These are phyloP conservation scores for Lanmaoa rubissima DNA, from an alignment of 768 basidiomycete species.

Conservation along the genomic window DNA sequence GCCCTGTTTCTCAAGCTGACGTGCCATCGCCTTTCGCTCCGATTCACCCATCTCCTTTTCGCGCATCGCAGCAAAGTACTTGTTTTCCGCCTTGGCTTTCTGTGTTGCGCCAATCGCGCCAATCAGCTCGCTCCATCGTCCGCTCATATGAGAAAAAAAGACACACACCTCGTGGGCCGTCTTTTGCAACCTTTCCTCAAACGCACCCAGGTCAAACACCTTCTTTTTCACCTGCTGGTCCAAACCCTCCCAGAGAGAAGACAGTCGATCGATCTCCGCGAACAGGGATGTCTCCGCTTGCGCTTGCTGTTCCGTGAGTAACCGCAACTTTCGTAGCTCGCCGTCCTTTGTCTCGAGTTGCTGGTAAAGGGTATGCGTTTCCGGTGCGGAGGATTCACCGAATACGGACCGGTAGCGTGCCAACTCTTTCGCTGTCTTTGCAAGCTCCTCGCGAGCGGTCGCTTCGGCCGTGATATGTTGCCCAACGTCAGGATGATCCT, in stretches of 20 bases:
- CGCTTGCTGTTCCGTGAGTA: constrained; percentile 59
- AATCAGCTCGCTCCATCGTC: neutral
- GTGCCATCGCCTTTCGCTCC: constrained; percentile 64
- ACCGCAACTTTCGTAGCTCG: constrained; percentile 58
- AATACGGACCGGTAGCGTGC: constrained; percentile 61
- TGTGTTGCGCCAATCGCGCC: constrained; percentile 30
- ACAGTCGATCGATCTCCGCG: constrained; percentile 80
- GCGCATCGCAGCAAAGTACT: constrained; percentile 87
- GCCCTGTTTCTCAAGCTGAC: constrained; percentile 57
- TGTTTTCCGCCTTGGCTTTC: constrained; percentile 97
- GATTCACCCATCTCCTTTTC: constrained; percentile 80
- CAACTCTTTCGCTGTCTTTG: constrained; percentile 46
- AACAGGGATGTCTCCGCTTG: constrained; percentile 78
- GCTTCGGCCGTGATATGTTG: constrained; percentile 50
- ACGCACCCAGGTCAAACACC: constrained; percentile 70
- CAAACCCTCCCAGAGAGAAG: constrained; percentile 81
- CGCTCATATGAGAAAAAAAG: constrained; percentile 21
- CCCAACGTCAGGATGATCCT: constrained; percentile 52
- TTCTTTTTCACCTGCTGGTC: constrained; percentile 82
- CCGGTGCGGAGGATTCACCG: constrained; percentile 54
- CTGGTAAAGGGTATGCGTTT: constrained; percentile 49
- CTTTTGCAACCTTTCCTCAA: constrained; percentile 74
- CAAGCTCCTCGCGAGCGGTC: constrained; percentile 49
- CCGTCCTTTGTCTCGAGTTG: constrained; percentile 64
- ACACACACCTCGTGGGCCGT: constrained; percentile 58